phyloP scores from a whole-genome alignment of 176 grass and related monocot genomes.

The Thalia dealbata region DNA sequence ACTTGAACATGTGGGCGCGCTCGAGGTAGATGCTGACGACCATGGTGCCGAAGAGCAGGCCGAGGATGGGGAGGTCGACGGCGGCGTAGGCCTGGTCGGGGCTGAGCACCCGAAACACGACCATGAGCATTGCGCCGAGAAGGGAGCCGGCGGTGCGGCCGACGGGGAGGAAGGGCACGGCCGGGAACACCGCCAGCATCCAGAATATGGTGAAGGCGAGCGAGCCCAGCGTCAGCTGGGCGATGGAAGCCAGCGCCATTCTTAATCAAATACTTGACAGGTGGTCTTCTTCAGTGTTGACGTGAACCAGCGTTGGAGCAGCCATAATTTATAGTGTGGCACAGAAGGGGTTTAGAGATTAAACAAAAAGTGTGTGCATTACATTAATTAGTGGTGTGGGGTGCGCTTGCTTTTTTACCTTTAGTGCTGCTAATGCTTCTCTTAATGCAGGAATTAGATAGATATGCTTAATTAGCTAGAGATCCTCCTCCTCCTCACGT shows the following conservation, averaged over 20 bases:
- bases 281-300: neutral
- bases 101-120: conserved; percentile 47
- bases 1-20: conserved; percentile 87
- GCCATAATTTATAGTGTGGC: neutral
- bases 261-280: neutral
- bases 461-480: too few species aligned
- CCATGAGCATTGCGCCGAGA: conserved; percentile 92
- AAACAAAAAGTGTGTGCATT: neutral
- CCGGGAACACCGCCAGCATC: conserved; percentile 86
- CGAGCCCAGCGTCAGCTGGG: conserved; percentile 40
- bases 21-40: conserved; percentile 89
- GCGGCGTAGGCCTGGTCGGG: conserved; percentile 76
- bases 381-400: neutral
- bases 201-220: conserved; percentile 75
- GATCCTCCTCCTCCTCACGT: too few species aligned
- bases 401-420: too few species aligned
- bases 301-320: neutral
- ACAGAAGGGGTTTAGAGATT: neutral
- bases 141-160: conserved; percentile 82
- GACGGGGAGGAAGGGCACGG: conserved; percentile 71
- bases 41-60: conserved; percentile 92
- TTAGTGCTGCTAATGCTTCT: neutral
- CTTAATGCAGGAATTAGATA: neutral
- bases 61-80: conserved; percentile 85
- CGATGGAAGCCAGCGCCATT: conserved; percentile 65